Base-by-base conservation (phyloP, 2,329 filamentous ascomycete species). In the Trichoderma breve region DNA sequence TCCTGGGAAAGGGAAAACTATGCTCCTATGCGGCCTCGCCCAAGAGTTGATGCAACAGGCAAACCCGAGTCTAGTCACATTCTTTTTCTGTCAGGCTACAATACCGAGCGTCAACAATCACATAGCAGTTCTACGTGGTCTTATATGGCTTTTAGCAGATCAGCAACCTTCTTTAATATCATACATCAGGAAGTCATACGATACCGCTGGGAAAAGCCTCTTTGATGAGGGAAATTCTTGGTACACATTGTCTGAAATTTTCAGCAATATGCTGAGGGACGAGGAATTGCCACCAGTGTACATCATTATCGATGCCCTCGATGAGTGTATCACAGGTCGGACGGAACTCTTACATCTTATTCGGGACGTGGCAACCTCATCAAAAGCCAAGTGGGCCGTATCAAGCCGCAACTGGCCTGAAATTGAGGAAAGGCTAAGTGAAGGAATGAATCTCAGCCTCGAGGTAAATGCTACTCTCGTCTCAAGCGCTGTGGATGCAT, bases 251-350 rank as follows among this genome's bases (percentile, higher is more conserved):
- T 78, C 74, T 0, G 71, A 79, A 2, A 81, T 86, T 6, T 79
- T 87, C 0, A 72, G 18, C 0, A 73, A 74, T 4, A 83, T 87
- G 12, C 71, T 87, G 2, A 18, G 78, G 15, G 82, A 85, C 57
- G 70, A 73, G 3, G 75, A 14, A 6, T 68, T 82, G 3, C 18
- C 75, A 1, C 73, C 14, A 0, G 78, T 76, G 0, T 79, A 79
- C 72, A 66, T 87, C 5, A 72, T 86, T 14, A 75, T 87, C 57
- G 84, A 87, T 75, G 84, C 83, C 1, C 81, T 87, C 1, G 84
- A 87, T 71, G 84, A 87, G 74, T 72, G 71, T 34, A 39, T 12
- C 1, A 28, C n/a, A 43, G 39, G 64, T 15, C 36, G 86, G 83
- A 71, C 57, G 43, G 60, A 78, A 51, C 81, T 86, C 4, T 75